phyloP scores from a whole-genome alignment of 2,329 filamentous ascomycete species.

The Aspergillus vadensis region DNA sequence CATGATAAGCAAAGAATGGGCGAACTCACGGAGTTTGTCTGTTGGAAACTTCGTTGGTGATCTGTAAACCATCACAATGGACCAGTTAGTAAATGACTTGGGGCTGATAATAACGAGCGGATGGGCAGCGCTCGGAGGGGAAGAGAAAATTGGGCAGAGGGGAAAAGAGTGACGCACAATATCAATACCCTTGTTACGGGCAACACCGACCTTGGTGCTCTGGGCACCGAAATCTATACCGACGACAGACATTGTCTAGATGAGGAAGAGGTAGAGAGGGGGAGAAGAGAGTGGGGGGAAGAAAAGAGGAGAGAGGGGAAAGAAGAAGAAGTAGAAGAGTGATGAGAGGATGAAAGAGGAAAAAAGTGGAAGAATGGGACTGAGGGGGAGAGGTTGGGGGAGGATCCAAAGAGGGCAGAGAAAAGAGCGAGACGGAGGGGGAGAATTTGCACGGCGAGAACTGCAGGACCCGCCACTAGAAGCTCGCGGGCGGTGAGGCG shows the following conservation, averaged over 20 bases:
- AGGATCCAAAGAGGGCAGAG: constrained; percentile 15
- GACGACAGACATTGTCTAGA: constrained; percentile 60
- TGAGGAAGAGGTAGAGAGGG: constrained; percentile 23
- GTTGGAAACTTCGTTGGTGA: constrained; percentile 99
- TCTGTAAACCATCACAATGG: constrained; percentile 56
- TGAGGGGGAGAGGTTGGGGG: constrained; percentile 14
- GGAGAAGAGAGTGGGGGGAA: constrained; percentile 18
- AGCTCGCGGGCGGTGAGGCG: constrained; percentile 31
- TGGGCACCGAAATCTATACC: constrained; percentile 95
- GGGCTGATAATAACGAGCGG: constrained; percentile 3
- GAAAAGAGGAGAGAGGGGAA: constrained; percentile 25
- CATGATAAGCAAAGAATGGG: constrained; percentile 13
- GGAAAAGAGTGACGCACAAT: constrained; percentile 66
- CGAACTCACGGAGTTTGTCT: constrained; percentile 88
- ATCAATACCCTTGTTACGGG: constrained; percentile 97
- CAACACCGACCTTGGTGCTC: constrained; percentile 96
- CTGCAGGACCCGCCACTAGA: constrained; percentile 32
- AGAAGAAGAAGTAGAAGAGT: constrained; percentile 10
- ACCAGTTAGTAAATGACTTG: constrained; percentile 18
- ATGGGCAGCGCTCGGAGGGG: constrained; percentile 6
- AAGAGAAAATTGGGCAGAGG: constrained; percentile 20
- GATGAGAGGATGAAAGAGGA: constrained; percentile 10
- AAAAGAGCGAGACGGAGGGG: constrained; percentile 30
- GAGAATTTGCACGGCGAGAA: constrained; percentile 39
- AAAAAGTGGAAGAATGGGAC: constrained; percentile 7